Evolutionary conservation across 2,329 filamentous ascomycete genomes (phyloP).

Genomic region (Aspergillus sp.): DNA sequence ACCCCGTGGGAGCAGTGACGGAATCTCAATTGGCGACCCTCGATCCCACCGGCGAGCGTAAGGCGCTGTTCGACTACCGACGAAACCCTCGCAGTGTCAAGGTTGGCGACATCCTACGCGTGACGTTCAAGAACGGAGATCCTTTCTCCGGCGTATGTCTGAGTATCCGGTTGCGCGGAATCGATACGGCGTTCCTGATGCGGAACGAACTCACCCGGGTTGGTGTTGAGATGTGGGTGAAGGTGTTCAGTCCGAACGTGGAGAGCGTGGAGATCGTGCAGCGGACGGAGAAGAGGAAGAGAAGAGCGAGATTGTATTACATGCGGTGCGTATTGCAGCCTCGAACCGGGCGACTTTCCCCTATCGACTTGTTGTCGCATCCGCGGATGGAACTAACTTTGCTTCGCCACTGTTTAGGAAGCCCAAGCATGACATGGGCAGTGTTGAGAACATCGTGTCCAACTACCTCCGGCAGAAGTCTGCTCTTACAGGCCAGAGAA

Average conservation of each 20-base stretch:
- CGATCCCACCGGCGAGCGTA: constrained; percentile 81
- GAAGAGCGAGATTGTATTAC: constrained; percentile 84
- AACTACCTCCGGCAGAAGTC: constrained; percentile 60
- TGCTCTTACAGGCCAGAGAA: constrained; percentile 36
- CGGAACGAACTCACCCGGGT: constrained; percentile 82
- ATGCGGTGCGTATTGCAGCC: constrained; percentile 59
- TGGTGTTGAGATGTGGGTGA: constrained; percentile 96
- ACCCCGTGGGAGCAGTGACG: constrained; percentile 69
- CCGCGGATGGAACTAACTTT: constrained; percentile 9
- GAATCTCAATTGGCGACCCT: constrained; percentile 68
- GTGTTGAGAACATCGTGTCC: constrained; percentile 75
- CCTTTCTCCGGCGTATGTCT: constrained; percentile 88
- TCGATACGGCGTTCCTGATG: constrained; percentile 84
- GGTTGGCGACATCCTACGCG: constrained; percentile 86
- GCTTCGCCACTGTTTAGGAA: constrained; percentile 43
- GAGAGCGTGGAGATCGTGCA: constrained; percentile 92
- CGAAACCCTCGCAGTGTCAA: constrained; percentile 75
- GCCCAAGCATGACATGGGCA: constrained; percentile 82
- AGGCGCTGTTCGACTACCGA: constrained; percentile 71
- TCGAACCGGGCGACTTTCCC: not conserved
- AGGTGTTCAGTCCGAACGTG: constrained; percentile 87
- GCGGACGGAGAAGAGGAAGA: constrained; percentile 77
- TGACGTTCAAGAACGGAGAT: constrained; percentile 80
- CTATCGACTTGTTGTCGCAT: not conserved
- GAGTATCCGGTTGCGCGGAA: constrained; percentile 80